phyloP scores from a whole-genome alignment of 129 eudicot species.

The Tagetes patula region DNA sequence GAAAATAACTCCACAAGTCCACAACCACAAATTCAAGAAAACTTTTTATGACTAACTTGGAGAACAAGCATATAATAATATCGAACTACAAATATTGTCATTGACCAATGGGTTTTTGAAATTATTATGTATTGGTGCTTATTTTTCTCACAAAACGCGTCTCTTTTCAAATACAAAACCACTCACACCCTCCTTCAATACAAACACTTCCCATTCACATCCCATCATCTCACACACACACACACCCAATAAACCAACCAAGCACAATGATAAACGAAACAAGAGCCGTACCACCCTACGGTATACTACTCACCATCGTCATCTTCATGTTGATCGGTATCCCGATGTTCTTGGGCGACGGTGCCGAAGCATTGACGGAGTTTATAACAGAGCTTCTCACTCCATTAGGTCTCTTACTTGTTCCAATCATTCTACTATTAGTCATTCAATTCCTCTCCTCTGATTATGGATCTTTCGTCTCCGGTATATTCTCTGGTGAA shows the following conservation, averaged over 20 bases:
- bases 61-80: too few relatives aligned
- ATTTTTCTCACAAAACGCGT: not conserved
- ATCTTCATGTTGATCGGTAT: slow-evolving; percentile 52
- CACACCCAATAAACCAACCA: too few relatives aligned
- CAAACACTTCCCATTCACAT: slow-evolving; percentile 4
- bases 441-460: slow-evolving; percentile 78
- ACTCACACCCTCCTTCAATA: not conserved
- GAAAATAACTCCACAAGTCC: too few relatives aligned
- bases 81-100: too few relatives aligned
- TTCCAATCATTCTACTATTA: slow-evolving; percentile 72
- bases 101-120: too few relatives aligned
- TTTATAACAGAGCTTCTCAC: slow-evolving; percentile 72
- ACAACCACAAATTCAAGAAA: too few relatives aligned
- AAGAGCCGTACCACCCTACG: slow-evolving; percentile 67
- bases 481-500: slow-evolving; percentile 67
- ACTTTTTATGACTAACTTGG: too few relatives aligned
- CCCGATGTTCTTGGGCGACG: slow-evolving; percentile 68
- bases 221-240: not conserved
- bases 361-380: slow-evolving; percentile 75
- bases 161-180: not conserved
- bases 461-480: slow-evolving; percentile 64
- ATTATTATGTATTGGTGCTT: not conserved
- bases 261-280: slow-evolving; percentile 55
- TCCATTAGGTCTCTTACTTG: slow-evolving; percentile 78
- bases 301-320: slow-evolving; percentile 61